Percentiles rank a stretch among this genome's conserved stretches.
phyloP scores from a whole-genome alignment of 495 filamentous ascomycete genomes.

The Penicillium fimorum region DNA sequence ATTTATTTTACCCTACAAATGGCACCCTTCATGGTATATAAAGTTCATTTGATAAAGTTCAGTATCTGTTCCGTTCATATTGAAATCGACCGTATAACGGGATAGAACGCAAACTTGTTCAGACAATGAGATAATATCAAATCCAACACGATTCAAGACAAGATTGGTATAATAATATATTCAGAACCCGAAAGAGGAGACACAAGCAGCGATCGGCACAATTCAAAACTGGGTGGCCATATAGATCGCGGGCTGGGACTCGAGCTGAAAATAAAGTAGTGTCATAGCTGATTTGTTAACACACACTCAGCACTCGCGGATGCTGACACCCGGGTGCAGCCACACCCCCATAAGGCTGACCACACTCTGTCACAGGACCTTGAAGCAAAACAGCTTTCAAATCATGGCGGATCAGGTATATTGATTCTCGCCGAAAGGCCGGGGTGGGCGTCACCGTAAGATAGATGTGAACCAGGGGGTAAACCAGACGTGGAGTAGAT shows the following conservation, averaged over 20 bases:
- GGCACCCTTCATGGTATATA: background rate
- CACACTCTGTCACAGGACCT: background rate
- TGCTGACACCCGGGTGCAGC: background rate
- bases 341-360: background rate
- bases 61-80: background rate
- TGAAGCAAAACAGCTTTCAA: slow-evolving; percentile 2
- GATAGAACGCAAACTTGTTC: background rate
- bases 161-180: background rate
- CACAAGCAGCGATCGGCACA: background rate
- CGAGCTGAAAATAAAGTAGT: background rate
- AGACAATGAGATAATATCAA: background rate
- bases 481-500: background rate
- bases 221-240: background rate
- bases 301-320: background rate
- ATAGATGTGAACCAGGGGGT: background rate
- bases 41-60: background rate
- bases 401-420: background rate
- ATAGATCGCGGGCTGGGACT: background rate
- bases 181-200: no score
- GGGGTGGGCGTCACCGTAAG: background rate
- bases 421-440: background rate
- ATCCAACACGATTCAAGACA: background rate
- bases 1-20: background rate
- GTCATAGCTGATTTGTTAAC: background rate
- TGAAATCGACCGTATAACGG: background rate